phyloP scores from a whole-genome alignment of 495 filamentous ascomycete species.

The Penicillium canariense region DNA sequence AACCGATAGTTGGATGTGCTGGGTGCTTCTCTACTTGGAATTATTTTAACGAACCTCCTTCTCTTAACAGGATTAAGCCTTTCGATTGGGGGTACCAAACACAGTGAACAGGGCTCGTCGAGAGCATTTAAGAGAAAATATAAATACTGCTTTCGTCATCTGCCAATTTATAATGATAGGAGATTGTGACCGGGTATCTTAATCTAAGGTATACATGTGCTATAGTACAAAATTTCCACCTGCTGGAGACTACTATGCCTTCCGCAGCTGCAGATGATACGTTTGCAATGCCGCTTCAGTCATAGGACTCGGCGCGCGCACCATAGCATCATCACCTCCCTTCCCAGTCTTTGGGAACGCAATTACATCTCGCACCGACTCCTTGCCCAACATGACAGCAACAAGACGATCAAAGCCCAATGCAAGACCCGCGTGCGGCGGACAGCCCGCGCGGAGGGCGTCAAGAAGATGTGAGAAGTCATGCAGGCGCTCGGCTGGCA shows the following conservation, averaged over 20 bases:
- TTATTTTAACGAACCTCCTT: not conserved
- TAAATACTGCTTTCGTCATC: too few species aligned
- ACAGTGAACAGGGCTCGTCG: not conserved
- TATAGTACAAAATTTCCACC: slow-evolving; percentile 7
- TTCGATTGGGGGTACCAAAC: not conserved
- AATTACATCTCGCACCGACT: slow-evolving; percentile 85
- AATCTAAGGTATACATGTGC: slow-evolving; percentile 15
- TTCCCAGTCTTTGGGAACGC: slow-evolving; percentile 92
- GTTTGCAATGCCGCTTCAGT: slow-evolving; percentile 61
- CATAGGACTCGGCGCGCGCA: slow-evolving; percentile 67
- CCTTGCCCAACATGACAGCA: slow-evolving; percentile 72
- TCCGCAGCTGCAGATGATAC: slow-evolving; percentile 57
- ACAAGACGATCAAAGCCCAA: slow-evolving; percentile 88
- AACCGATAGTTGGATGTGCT: not conserved
- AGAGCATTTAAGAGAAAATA: too few species aligned
- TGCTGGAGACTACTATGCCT: slow-evolving; percentile 8
- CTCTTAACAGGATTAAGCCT: not conserved
- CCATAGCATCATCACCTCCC: slow-evolving; percentile 74
- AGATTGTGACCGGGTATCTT: slow-evolving; percentile 21
- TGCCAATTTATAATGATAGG: slow-evolving; percentile 11
- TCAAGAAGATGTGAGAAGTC: slow-evolving; percentile 84
- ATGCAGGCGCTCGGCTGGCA: slow-evolving; percentile 56
- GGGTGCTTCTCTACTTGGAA: not conserved
- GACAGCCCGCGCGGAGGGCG: slow-evolving; percentile 82
- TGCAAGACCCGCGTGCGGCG: slow-evolving; percentile 93